phyloP scores from a whole-genome alignment of 306 rosid genomes.

The Malus domestica region ASM211411v1 NC_041803.1:36509501-36510000 shows the following conservation, averaged over 20 bases:
- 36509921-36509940: constrained; percentile 80
- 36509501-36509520: not conserved
- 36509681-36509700: not conserved
- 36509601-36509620: not conserved
- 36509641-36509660: not conserved
- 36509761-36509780: not conserved
- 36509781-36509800: not conserved
- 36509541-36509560: no score
- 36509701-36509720: not conserved
- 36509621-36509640: no score
- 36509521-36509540: no score
- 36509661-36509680: not conserved
- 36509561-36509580: not conserved
- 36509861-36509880: constrained; percentile 83
- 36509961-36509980: constrained; percentile 79
- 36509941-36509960: constrained; percentile 72
- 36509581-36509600: not conserved
- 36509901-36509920: constrained; percentile 90
- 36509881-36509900: constrained; percentile 72
- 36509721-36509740: not conserved
- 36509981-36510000: constrained; percentile 11
- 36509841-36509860: constrained; percentile 5
- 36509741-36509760: not conserved
- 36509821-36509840: not conserved
- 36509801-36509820: not conserved